Evolutionary conservation across 1,139 yeast species (phyloP).

Genomic region (Kurtzmaniella quercitrusa): DNA sequence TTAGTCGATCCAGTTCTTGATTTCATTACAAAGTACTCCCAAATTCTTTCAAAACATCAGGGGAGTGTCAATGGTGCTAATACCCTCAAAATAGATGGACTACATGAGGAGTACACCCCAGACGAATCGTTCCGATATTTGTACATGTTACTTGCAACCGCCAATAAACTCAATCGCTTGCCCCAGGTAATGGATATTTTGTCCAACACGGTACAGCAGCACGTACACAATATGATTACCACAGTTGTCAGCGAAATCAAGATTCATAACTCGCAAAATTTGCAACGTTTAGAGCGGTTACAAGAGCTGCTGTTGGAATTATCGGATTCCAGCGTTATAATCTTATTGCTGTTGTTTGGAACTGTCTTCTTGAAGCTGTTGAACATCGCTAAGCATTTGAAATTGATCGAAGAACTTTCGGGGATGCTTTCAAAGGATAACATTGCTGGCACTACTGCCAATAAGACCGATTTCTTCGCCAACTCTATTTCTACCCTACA

Average conservation of each 20-base stretch:
- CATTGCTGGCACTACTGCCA: background rate
- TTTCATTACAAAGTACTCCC: constrained; percentile 16
- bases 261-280: constrained; percentile 31
- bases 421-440: background rate
- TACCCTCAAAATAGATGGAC: constrained; percentile 19
- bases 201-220: constrained; percentile 39
- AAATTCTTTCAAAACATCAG: constrained; percentile 20
- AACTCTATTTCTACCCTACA: constrained; percentile 16
- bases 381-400: constrained; percentile 66
- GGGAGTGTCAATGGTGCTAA: constrained; percentile 12
- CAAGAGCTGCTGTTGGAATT: constrained; percentile 23
- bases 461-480: constrained; percentile 6
- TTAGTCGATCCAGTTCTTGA: constrained; percentile 42
- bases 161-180: constrained; percentile 59
- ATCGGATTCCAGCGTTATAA: constrained; percentile 48
- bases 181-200: constrained; percentile 58
- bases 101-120: constrained; percentile 14
- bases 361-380: constrained; percentile 59
- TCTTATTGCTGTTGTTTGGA: constrained; percentile 69
- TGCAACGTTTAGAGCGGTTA: constrained; percentile 30
- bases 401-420: constrained; percentile 54
- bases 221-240: constrained; percentile 47
- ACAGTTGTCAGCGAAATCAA: constrained; percentile 64
- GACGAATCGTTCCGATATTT: constrained; percentile 53
- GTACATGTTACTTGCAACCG: constrained; percentile 51